A percentile compares a stretch with the other conserved stretches of the same genome.
Evolutionary conservation across 164 flowering plant species (phyloP).

Genomic region (Vitis riparia): DNA sequence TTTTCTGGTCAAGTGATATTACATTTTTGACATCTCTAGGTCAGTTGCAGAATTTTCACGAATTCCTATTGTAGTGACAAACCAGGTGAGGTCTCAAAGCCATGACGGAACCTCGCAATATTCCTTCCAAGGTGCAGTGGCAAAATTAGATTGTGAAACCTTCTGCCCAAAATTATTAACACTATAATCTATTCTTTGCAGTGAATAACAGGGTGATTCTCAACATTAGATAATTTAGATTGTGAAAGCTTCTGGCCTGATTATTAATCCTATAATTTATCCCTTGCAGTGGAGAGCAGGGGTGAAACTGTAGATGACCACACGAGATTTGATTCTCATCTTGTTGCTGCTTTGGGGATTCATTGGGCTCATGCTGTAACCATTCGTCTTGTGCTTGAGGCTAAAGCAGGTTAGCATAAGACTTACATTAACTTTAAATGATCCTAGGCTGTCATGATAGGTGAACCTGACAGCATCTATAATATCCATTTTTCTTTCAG

Average conservation of each 20-base stretch:
- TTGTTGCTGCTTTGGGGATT: slow-evolving; percentile 79
- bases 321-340: slow-evolving; percentile 50
- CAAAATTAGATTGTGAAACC: too few species aligned
- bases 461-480: background rate
- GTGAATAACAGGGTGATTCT: slow-evolving; percentile 23
- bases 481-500: background rate
- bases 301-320: slow-evolving; percentile 26
- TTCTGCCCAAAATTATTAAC: background rate
- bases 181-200: slow-evolving; percentile 26
- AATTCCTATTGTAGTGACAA: slow-evolving; percentile 80
- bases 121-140: slow-evolving; percentile 61
- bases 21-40: slow-evolving; percentile 28
- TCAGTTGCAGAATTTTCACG: slow-evolving; percentile 80
- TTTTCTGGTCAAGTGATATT: slow-evolving; percentile 8
- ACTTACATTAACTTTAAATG: background rate
- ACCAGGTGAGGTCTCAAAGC: slow-evolving; percentile 76
- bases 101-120: slow-evolving; percentile 41
- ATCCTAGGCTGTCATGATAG: background rate
- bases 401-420: slow-evolving; percentile 55
- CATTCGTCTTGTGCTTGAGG: slow-evolving; percentile 74
- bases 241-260: background rate
- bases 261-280: slow-evolving; percentile 4
- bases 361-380: slow-evolving; percentile 92
- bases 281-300: slow-evolving; percentile 38
- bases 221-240: background rate